A percentile compares a stretch with the other conserved stretches of the same genome.
Conservation (phyloP, 208 protist species). For the Acanthamoeba culbertsoni region DNA sequence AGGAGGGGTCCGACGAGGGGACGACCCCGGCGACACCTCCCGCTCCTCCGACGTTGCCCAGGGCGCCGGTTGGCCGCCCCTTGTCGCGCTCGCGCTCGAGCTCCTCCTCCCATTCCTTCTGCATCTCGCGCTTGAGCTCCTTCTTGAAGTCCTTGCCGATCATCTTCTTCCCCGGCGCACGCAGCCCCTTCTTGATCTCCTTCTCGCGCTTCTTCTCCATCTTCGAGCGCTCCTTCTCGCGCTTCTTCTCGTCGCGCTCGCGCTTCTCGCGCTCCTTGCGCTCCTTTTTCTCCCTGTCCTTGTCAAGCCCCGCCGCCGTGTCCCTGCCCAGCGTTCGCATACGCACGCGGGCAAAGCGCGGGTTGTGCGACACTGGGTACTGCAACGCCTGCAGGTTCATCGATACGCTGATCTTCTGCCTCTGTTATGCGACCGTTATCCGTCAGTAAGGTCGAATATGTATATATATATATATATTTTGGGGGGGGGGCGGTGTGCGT, state of each 20-base stretch:
- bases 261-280: conserved; percentile 27
- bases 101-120: conserved; percentile 57
- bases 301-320: background rate
- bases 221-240: conserved; percentile 41
- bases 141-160: conserved; percentile 40
- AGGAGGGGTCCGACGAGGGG: no score
- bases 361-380: conserved; percentile 21
- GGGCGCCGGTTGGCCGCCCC: background rate
- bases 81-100: conserved; percentile 16
- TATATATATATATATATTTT: no score
- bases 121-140: conserved; percentile 51
- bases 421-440: background rate
- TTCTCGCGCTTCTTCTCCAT: conserved; percentile 59
- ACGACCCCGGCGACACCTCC: background rate
- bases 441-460: no score
- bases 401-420: background rate
- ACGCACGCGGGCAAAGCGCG: conserved; percentile 28
- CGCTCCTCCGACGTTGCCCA: background rate
- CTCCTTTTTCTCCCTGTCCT: conserved; percentile 48
- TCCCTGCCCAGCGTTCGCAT: background rate
- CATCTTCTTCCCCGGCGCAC: background rate
- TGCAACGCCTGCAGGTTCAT: background rate
- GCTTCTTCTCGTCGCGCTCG: conserved; percentile 41
- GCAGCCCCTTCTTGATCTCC: conserved; percentile 47
- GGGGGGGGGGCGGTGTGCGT: background rate